Percentiles rank a stretch among this genome's conserved stretches.
Evolutionary conservation across 1,284 basidiomycete species (phyloP).

Genomic region (Ganoderma lucidum): DNA sequence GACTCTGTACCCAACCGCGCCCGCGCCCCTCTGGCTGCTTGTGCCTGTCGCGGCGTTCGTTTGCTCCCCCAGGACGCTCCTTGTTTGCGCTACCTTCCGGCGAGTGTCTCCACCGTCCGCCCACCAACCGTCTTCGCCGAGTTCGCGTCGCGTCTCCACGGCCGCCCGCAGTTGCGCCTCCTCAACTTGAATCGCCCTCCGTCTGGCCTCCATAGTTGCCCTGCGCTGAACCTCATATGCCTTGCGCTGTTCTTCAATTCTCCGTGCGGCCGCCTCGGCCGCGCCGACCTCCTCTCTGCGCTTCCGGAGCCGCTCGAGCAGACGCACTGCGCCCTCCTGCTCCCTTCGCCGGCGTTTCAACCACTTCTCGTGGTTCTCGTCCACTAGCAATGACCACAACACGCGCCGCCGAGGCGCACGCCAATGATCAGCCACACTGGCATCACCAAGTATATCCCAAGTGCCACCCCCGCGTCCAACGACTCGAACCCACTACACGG

Average conservation of each 20-base stretch:
- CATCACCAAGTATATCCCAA: too few relatives aligned
- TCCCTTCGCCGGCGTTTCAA: not conserved
- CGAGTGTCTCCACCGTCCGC: not conserved
- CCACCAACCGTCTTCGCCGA: too few relatives aligned
- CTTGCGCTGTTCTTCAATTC: not conserved
- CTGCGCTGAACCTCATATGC: not conserved
- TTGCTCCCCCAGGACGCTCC: not conserved
- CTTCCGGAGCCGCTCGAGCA: not conserved
- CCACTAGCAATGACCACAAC: not conserved
- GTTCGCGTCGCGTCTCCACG: too few relatives aligned
- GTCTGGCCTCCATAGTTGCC: not conserved
- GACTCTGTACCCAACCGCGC: not conserved
- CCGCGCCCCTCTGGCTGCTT: not conserved
- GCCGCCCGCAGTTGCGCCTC: not conserved
- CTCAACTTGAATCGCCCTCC: not conserved
- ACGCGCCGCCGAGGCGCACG: not conserved
- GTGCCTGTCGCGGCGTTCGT: not conserved
- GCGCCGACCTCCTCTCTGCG: not conserved
- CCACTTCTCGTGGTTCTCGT: conserved; percentile 4
- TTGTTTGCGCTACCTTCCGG: not conserved
- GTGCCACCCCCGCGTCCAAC: too few relatives aligned
- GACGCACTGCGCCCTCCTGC: not conserved
- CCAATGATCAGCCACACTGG: too few relatives aligned
- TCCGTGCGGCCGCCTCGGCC: not conserved
- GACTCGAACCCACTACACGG: not conserved